A percentile compares a stretch with the other conserved stretches of the same genome.
These are phyloP conservation scores for Falciphora oryzae DNA, from an alignment of 2,329 filamentous ascomycete species.

Conservation along the genomic window DNA sequence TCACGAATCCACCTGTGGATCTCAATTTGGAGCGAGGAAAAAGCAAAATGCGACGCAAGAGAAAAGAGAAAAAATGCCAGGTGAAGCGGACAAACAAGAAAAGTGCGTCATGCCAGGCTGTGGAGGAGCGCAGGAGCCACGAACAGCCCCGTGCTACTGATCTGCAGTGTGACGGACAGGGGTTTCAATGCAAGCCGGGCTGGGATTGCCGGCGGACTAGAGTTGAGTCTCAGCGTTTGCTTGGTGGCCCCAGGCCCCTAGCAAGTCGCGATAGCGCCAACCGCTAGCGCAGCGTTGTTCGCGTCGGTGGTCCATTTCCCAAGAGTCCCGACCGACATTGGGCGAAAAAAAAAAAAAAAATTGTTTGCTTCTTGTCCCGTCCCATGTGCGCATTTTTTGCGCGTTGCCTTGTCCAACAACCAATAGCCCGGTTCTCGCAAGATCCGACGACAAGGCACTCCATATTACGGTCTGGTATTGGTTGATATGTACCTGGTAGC, in stretches of 20 bases:
- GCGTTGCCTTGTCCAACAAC: too few relatives aligned
- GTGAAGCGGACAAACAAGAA: neutral
- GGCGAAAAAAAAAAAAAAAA: neutral
- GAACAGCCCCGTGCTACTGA: neutral
- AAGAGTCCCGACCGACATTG: neutral
- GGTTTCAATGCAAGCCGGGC: neutral
- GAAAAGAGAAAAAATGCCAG: neutral
- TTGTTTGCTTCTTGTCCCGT: neutral
- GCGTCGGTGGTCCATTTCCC: neutral
- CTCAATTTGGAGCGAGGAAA: neutral
- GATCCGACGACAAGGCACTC: too few relatives aligned
- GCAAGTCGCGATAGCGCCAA: neutral
- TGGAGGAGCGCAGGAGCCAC: neutral
- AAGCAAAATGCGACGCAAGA: neutral
- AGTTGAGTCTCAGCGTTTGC: neutral
- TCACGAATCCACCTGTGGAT: neutral
- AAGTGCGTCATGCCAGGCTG: neutral
- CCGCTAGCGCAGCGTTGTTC: too few relatives aligned
- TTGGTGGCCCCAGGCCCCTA: neutral
- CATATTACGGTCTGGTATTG: too few relatives aligned
- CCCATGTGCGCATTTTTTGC: too few relatives aligned
- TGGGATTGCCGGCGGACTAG: too few relatives aligned
- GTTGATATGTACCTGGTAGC: too few relatives aligned
- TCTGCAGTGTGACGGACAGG: neutral
- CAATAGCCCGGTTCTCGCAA: too few relatives aligned